A percentile compares a stretch with the other conserved stretches of the same genome.
Evolutionary conservation across 2,329 filamentous ascomycete species (phyloP).

Genomic region (Paracorniculantispora psalliotae): DNA sequence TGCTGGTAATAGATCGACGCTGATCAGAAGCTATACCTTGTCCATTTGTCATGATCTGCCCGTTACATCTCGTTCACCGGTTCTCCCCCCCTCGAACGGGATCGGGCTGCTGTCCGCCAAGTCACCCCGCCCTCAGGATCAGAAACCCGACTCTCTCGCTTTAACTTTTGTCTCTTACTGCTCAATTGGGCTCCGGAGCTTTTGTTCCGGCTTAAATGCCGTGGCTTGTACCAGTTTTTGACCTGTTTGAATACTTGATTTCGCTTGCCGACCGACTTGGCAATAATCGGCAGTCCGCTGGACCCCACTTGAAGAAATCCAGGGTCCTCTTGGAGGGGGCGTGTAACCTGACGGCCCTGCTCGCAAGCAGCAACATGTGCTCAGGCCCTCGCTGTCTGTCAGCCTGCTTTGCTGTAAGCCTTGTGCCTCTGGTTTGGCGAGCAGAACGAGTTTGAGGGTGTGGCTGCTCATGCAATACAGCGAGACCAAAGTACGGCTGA

Average conservation of each 20-base stretch:
- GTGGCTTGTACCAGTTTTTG: neutral
- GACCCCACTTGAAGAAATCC: neutral
- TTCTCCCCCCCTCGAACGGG: neutral
- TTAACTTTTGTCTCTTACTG: neutral
- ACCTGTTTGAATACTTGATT: neutral
- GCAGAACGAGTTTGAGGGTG: neutral
- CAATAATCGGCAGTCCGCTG: neutral
- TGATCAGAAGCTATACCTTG: neutral
- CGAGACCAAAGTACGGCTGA: neutral
- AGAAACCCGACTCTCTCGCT: neutral
- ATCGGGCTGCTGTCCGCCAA: neutral
- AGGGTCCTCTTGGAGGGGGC: slow-evolving; percentile 10
- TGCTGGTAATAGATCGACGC: neutral
- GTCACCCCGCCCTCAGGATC: neutral
- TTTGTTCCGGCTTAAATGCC: neutral
- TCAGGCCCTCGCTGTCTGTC: neutral
- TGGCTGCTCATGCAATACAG: neutral
- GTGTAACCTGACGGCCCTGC: neutral
- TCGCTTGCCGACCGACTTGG: neutral
- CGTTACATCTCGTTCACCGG: neutral
- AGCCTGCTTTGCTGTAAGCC: neutral
- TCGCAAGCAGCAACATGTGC: neutral
- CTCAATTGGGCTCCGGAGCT: neutral
- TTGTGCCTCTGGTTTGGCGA: neutral
- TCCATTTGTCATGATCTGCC: neutral